Base-by-base conservation (phyloP, 129 eudicot species). In the Deinandra increscens region DNA sequence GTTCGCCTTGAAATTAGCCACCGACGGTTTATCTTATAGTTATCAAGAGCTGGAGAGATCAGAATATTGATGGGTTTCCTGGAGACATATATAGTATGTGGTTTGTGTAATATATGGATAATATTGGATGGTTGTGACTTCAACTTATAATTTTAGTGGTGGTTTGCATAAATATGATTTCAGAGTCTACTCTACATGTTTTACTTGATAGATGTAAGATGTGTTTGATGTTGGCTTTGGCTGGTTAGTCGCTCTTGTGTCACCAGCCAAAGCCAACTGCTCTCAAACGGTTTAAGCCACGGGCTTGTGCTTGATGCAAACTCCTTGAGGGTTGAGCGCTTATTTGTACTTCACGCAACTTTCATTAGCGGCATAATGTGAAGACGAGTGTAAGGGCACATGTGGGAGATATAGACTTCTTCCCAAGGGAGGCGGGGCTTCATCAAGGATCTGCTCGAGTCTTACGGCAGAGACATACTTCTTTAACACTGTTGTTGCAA, bases 1-100 rank as follows among this genome's bases (percentile, higher is more conserved):
- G 83, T 76, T 75, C 23, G 68, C 76, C 68, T 77, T 14, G 80
- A 69, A 79, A 73, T 77, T 74, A 75, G 79, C 84, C 76, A 66
- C 72, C 69, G 69, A 49, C 79, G 42, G 68, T 58, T 66, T 54
- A 72, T 72, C 76, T 36, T 60, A 58, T 76, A 61, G 44, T 41
- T 68, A 51, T 69, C 66, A 78, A 77, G 79, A 56, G 68, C 68
- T 48, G 71, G 63, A 55, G 49, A 68, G 71, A 53, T 53, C 20
- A n/a, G 41, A 15, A 60, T 26, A 59, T 60, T 12, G 43, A 48
- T 51, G 37, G 68, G 36, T 66, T 55, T 60, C 36, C 36, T 66
- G 67, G 51, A 55, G 31, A 51, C 61, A 50, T 48, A 41, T 60
- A 51, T 50, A 66, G 12, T 39, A 42, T 41, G 18, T 68, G 62